Conservation (phyloP, 352 stramenopile genomes). For the Phytopythium aichiense region DNA sequence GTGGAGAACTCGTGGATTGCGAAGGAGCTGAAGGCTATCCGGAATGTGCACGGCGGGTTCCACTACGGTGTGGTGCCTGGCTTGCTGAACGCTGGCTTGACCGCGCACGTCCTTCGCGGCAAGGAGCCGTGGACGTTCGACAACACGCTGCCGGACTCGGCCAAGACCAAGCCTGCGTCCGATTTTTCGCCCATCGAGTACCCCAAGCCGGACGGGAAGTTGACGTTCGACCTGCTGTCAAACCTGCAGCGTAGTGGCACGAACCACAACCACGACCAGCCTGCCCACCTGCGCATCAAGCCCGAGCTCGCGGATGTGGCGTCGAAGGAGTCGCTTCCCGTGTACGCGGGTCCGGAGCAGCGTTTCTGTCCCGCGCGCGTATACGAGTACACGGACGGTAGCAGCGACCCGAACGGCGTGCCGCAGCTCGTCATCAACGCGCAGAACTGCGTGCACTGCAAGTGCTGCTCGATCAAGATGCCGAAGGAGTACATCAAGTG, state of each 20-base stretch:
- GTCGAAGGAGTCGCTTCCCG: constrained; percentile 81
- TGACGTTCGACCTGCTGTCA: constrained; percentile 98
- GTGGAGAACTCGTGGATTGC: constrained; percentile 95
- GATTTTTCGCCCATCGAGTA: constrained; percentile 94
- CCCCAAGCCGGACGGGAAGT: constrained; percentile 94
- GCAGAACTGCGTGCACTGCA: constrained; percentile 99
- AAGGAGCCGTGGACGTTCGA: constrained; percentile 96
- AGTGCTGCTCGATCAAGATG: constrained; percentile 99
- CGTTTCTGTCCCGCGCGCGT: constrained; percentile 98
- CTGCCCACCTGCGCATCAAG: constrained; percentile 96
- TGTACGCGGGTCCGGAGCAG: constrained; percentile 96
- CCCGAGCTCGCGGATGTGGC: constrained; percentile 83
- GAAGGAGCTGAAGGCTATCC: constrained; percentile 96
- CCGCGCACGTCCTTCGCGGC: constrained; percentile 92
- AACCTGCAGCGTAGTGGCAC: constrained; percentile 97
- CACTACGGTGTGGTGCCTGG: constrained; percentile 92
- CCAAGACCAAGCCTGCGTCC: constrained; percentile 89
- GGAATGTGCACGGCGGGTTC: constrained; percentile 97
- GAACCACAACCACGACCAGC: constrained; percentile 99
- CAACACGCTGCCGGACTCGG: constrained; percentile 83
- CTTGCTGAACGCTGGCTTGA: constrained; percentile 92
- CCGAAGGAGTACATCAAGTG: constrained; percentile 99
- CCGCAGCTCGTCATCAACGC: constrained; percentile 98
- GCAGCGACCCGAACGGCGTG: constrained; percentile 73
- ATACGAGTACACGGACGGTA: constrained; percentile 98